A percentile compares a stretch with the other conserved stretches of the same genome.
phyloP scores from a whole-genome alignment of 2,329 filamentous ascomycete genomes.

The Colletotrichum scovillei region DNA sequence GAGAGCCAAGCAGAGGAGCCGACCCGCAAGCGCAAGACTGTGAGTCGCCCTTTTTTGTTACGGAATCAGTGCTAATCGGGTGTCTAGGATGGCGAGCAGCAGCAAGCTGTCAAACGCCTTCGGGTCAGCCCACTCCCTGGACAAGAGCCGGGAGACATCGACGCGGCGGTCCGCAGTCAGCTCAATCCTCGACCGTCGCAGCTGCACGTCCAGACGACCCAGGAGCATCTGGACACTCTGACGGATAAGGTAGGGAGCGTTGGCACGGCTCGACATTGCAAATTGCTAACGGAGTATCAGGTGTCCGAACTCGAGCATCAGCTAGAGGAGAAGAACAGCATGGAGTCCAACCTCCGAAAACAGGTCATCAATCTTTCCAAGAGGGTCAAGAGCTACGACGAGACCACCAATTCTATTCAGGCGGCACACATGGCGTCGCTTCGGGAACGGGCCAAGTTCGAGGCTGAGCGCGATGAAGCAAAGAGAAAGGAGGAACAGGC shows the following conservation, averaged over 20 bases:
- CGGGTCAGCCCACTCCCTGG: slow-evolving; percentile 22
- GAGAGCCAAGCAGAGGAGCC: slow-evolving; percentile 32
- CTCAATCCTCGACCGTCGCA: slow-evolving; percentile 26
- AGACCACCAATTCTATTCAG: slow-evolving; percentile 58
- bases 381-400: slow-evolving; percentile 58
- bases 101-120: slow-evolving; percentile 23
- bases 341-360: slow-evolving; percentile 37
- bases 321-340: slow-evolving; percentile 43
- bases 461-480: slow-evolving; percentile 57
- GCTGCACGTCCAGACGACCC: slow-evolving; percentile 28
- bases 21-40: slow-evolving; percentile 31
- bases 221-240: slow-evolving; percentile 48
- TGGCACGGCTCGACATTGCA: background rate
- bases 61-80: background rate
- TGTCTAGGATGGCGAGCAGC: slow-evolving; percentile 14
- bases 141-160: slow-evolving; percentile 8
- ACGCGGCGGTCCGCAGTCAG: slow-evolving; percentile 18
- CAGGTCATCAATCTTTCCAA: slow-evolving; percentile 36
- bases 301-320: slow-evolving; percentile 50
- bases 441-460: slow-evolving; percentile 60
- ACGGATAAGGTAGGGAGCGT: slow-evolving; percentile 49
- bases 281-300: slow-evolving; percentile 39
- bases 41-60: background rate
- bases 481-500: slow-evolving; percentile 50
- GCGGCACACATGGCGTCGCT: slow-evolving; percentile 60